Evolutionary conservation across 495 filamentous ascomycete genomes (phyloP).

Genomic region (Xylaria sp.): DNA sequence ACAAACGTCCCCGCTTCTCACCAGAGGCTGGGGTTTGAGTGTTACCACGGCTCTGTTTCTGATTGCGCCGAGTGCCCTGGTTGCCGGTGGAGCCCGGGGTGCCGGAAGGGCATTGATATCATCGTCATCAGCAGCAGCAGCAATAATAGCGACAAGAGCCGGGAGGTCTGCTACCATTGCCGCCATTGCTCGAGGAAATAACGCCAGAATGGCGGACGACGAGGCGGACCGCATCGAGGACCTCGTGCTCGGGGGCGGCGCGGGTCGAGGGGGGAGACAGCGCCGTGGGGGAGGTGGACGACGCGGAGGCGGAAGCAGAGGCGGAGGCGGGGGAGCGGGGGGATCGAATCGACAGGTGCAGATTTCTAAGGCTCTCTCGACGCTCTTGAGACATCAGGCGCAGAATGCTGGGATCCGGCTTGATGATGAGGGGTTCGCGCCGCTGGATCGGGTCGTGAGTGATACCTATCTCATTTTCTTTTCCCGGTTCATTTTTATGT

Average conservation of each 20-base stretch:
- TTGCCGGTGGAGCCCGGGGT: background rate
- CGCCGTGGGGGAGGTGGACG: constrained; percentile 36
- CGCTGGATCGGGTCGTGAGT: constrained; percentile 79
- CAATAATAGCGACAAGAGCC: no score
- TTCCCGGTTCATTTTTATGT: background rate
- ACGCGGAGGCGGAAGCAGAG: constrained; percentile 40
- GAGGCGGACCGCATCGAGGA: constrained; percentile 31
- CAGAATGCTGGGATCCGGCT: constrained; percentile 77
- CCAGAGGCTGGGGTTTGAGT: background rate
- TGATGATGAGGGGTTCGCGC: constrained; percentile 79
- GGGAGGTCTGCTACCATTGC: background rate
- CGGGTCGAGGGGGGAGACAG: constrained; percentile 20
- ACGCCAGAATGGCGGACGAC: constrained; percentile 26
- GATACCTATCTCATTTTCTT: background rate
- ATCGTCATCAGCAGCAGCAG: no score
- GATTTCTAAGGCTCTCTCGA: constrained; percentile 82
- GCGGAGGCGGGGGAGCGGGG: constrained; percentile 41
- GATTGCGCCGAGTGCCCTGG: background rate
- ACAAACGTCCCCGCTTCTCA: background rate
- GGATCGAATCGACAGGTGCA: constrained; percentile 61
- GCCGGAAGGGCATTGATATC: background rate
- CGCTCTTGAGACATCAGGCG: constrained; percentile 84
- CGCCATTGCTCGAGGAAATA: background rate
- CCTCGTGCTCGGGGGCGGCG: constrained; percentile 20
- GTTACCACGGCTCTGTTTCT: background rate